A percentile compares a stretch with the other conserved stretches of the same genome.
Conservation (phyloP, 139 green algal species). For the Pycnococcus provasolii region DNA sequence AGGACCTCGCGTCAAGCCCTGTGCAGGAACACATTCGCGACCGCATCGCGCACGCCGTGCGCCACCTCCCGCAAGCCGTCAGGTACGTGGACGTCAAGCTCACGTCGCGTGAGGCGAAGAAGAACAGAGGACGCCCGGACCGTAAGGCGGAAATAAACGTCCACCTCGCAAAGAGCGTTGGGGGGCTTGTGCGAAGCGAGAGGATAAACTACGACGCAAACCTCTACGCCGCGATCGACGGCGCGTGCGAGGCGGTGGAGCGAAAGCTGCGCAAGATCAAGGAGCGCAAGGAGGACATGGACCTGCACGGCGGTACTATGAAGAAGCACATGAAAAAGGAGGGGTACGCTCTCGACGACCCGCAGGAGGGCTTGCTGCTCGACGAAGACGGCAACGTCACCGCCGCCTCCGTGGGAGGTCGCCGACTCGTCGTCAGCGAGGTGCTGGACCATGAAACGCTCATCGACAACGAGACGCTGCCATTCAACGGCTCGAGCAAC, state of each 20-base stretch:
- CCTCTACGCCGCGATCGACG: slow-evolving; percentile 22
- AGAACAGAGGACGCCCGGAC: too few species aligned
- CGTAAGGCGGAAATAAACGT: too few species aligned
- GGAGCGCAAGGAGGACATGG: slow-evolving; percentile 18
- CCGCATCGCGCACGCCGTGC: too few species aligned
- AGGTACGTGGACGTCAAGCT: too few species aligned
- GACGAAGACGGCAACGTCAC: not conserved
- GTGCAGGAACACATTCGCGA: too few species aligned
- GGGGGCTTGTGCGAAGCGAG: not conserved
- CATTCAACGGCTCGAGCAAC: too few species aligned
- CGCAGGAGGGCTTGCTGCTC: not conserved
- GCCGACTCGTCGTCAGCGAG: not conserved
- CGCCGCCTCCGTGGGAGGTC: not conserved
- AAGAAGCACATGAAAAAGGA: slow-evolving; percentile 10
- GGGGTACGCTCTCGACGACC: not conserved
- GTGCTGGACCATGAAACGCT: too few species aligned
- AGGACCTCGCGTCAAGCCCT: too few species aligned
- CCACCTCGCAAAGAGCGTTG: not conserved
- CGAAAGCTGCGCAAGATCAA: slow-evolving; percentile 24
- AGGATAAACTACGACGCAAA: not conserved
- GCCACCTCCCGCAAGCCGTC: too few species aligned
- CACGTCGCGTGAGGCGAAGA: too few species aligned
- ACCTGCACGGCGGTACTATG: not conserved
- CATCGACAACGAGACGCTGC: too few species aligned
- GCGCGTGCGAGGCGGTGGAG: slow-evolving; percentile 4